Evolutionary conservation across 805 yeast species (phyloP), one percentile per base, ranked within the genome.

Genomic region (Debaryomyces tyrocola): DNA sequence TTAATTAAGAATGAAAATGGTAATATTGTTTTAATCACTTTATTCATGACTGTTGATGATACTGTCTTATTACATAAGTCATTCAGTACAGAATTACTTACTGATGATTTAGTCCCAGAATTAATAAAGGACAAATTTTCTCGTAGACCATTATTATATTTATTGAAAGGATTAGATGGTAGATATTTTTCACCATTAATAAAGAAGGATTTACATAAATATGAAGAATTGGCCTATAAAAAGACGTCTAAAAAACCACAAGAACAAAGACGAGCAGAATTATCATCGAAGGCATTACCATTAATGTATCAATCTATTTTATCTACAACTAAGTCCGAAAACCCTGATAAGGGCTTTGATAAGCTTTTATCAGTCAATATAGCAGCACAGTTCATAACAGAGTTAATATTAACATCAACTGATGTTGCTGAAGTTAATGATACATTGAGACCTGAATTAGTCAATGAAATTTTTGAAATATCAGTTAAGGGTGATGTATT

Each of bases 1-100:
- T 75, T 91, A 64, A 83, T 89, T 45, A 80, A 82, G 51, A 92
- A 92, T 64, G 96, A 91, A 66, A 79, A 80, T 62, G 99, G 99
- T 62, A 86, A 88, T 66, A 57, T 77, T 39, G 97, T 91, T 11
- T 77, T 91, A 52, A 85, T 82, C 55, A 80, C 92, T 10, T 71
- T 90, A 36, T 84, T 88, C 67, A 77, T 86, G 80, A 84, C 92
- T 21, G 94, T 91, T 47, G 99, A 92, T 73, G 99, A 92, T 74
- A 91, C 98, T 2, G 94, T 87, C 44, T 74, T 89, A 58, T 78
- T 89, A 37, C 75, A 75, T 63, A 90, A 89, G 66, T 78, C 95
- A 0, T 87, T 92, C 60, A 67, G 74, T 27, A 70, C 75, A 37
- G 92, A 84, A 52, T 73, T 79, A 48, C 63, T 69, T 50, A 63